phyloP scores from a whole-genome alignment of 225 moss, liverwort and hornwort genomes.

The Bryoerythrophyllum caledonicum region DNA sequence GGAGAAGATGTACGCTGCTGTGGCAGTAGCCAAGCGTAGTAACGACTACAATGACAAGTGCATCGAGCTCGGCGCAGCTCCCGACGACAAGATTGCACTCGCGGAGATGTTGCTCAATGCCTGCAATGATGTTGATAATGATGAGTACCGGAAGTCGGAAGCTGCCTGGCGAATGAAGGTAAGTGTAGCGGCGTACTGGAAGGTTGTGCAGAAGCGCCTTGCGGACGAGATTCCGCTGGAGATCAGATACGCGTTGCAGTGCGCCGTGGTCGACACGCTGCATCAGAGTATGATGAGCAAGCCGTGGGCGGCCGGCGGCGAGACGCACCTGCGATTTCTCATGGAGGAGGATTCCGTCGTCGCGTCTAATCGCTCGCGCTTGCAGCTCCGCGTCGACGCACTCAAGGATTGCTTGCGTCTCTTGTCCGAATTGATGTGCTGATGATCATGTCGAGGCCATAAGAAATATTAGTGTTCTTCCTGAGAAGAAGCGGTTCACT shows the following conservation, averaged over 20 bases:
- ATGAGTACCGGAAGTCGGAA: background rate
- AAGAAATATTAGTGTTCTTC: too few species aligned
- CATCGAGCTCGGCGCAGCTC: background rate
- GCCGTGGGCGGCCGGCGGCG: background rate
- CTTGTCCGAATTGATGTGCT: background rate
- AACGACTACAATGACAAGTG: fast-evolving
- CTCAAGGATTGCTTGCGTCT: slow-evolving; percentile 15
- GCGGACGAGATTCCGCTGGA: slow-evolving; percentile 52
- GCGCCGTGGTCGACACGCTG: slow-evolving; percentile 6
- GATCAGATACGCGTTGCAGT: slow-evolving; percentile 30
- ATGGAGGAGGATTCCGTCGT: slow-evolving; percentile 26
- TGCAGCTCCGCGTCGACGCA: slow-evolving; percentile 22
- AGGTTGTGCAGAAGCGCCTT: slow-evolving; percentile 44
- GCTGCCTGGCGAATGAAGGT: slow-evolving; percentile 51
- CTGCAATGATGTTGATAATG: too few species aligned
- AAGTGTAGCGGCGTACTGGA: slow-evolving; percentile 42
- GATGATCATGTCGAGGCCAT: background rate
- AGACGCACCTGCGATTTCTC: background rate
- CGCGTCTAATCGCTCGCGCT: background rate
- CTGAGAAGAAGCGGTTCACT: too few species aligned
- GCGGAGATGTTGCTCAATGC: too few species aligned
- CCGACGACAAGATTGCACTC: fast-evolving
- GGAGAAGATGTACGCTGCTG: background rate
- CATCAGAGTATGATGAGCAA: slow-evolving; percentile 16
- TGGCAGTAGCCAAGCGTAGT: fast-evolving